Percentiles rank a stretch among this genome's conserved stretches.
These are phyloP conservation scores for Podila epigama DNA, from an alignment of 192 early-diverging fungal genomes.

Conservation along the genomic window DNA sequence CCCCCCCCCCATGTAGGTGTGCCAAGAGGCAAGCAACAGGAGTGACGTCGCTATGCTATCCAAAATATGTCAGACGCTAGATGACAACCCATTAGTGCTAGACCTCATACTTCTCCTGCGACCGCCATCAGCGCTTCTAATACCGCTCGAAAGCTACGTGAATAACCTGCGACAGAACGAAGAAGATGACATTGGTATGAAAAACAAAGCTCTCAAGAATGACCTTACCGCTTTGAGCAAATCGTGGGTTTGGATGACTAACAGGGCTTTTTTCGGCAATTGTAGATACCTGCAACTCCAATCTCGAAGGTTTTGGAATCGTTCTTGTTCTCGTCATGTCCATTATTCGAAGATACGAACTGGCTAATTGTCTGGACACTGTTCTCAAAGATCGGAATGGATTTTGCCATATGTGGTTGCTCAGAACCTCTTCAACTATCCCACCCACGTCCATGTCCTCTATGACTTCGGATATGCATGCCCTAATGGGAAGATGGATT, in stretches of 20 bases:
- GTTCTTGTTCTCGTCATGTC: conserved; percentile 41
- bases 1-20: conserved; percentile 6
- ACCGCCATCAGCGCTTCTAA: conserved; percentile 19
- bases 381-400: conserved; percentile 27
- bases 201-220: neutral
- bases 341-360: conserved; percentile 41
- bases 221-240: neutral
- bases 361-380: conserved; percentile 23
- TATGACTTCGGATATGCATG: conserved; percentile 40
- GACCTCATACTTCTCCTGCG: conserved; percentile 30
- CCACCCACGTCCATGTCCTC: conserved; percentile 19
- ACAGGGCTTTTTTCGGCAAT: too few species aligned
- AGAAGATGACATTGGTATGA: conserved; percentile 43
- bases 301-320: conserved; percentile 34
- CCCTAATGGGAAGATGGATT: conserved; percentile 39
- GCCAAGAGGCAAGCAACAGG: conserved; percentile 19
- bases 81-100: conserved; percentile 38
- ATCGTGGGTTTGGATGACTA: too few species aligned
- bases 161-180: conserved; percentile 42
- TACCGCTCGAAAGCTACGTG: conserved; percentile 35
- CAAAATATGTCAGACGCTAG: conserved; percentile 40
- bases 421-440: conserved; percentile 38
- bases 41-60: conserved; percentile 28
- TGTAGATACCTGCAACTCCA: conserved; percentile 44
- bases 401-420: conserved; percentile 43